Evolutionary conservation across 306 rosid genomes (phyloP), one percentile per base, ranked within the genome.

Genomic region (Lupinus albus): DNA sequence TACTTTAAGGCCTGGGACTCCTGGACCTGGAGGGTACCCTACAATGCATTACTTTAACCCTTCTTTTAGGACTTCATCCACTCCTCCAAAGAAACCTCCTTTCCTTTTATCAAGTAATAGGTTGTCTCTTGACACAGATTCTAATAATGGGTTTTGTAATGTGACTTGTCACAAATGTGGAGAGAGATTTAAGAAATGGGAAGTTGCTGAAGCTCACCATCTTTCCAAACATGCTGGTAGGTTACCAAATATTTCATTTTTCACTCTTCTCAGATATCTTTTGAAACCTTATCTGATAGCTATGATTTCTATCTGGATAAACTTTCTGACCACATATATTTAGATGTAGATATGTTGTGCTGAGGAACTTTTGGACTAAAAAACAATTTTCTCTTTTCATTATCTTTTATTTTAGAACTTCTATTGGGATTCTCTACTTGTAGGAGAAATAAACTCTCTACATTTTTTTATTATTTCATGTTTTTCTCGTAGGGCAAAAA

Each of bases 171-270:
- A 87, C 81, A 91, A 91, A 79, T 91, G 97, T 72, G 97, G 97
- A 25, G 97, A 86, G 67, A 88, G 86, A 61, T 91, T 91, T 30
- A 77, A 28, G 76, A 91, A 84, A 71, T 88, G 94, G 95, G 97
- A 91, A 33, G 92, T 88, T 77, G 97, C 95, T 64, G 97, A 88
- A 77, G 67, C 92, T 39, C 97, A 91, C 61, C 97, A 91, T 80
- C 90, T 91, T 60, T 88, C 97, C 75, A 91, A 86, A 74, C 97
- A 91, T 83, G 97, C 97, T 39, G 95, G 97, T 88, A 82, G 87
- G 90, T 84, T 79, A 70, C 69, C 67, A 59, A n/a, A 30, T 57
- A 41, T 30, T 51, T 13, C 5, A 32, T 33, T 44, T 6, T 14
- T 39, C 45, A 2, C 11, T 8, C 38, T 36, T 14, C 18, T 25